A percentile compares a stretch with the other conserved stretches of the same genome.
Evolutionary conservation across 2,329 filamentous ascomycete genomes (phyloP).

Genomic region (Fusarium chlamydosporum): DNA sequence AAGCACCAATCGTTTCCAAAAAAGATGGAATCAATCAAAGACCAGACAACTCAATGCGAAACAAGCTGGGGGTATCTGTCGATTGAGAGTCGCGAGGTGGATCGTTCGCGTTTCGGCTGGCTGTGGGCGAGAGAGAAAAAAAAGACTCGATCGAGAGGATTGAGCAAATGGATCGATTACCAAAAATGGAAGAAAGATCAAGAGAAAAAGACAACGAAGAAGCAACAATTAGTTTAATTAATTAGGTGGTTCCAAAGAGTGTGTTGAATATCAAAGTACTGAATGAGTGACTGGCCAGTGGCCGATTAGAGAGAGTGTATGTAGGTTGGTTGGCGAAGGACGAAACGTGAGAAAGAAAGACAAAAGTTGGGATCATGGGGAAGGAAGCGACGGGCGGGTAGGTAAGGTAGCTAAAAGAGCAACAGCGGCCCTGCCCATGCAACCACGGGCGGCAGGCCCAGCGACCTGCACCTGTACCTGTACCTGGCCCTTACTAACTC

Average conservation of each 20-base stretch:
- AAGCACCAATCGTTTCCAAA: constrained; percentile 27
- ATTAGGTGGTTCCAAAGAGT: constrained; percentile 40
- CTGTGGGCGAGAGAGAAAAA: constrained; percentile 11
- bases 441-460: constrained; percentile 44
- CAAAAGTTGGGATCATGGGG: constrained; percentile 45
- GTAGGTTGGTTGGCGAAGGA: constrained; percentile 43
- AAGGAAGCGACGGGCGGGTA: constrained; percentile 48
- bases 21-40: constrained; percentile 17
- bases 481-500: not conserved
- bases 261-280: constrained; percentile 44
- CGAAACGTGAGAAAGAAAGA: constrained; percentile 46
- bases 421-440: constrained; percentile 46
- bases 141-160: constrained; percentile 33
- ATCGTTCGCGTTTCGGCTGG: constrained; percentile 37
- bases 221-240: constrained; percentile 31
- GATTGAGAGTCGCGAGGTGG: constrained; percentile 36
- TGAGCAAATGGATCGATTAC: constrained; percentile 26
- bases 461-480: constrained; percentile 25
- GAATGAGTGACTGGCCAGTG: constrained; percentile 50
- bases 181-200: constrained; percentile 30
- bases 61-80: constrained; percentile 32
- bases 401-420: constrained; percentile 47
- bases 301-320: constrained; percentile 51
- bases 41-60: constrained; percentile 28
- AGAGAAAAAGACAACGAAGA: constrained; percentile 36